These are phyloP conservation scores for Chaetomiaceae sp. DNA, from an alignment of 2,329 filamentous ascomycete genomes.

Conservation along the genomic window DNA sequence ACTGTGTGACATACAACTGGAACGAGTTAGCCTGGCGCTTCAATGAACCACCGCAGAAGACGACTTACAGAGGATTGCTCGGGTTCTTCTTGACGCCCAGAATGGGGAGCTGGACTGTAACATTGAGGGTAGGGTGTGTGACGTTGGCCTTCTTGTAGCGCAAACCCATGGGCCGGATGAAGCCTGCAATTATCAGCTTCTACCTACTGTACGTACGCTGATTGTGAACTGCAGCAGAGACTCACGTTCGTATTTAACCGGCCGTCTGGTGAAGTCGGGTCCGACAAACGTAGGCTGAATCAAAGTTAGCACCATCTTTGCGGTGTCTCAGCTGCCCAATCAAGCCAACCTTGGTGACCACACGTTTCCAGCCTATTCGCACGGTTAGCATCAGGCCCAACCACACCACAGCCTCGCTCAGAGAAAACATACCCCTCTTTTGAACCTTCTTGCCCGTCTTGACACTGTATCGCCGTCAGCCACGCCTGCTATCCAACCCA, in stretches of 20 bases:
- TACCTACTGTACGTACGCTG: too few relatives aligned
- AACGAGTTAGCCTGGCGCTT: neutral
- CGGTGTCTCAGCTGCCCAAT: too few relatives aligned
- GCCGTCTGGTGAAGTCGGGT: conserved; percentile 79
- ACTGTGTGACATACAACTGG: conserved; percentile 8
- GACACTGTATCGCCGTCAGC: conserved; percentile 57
- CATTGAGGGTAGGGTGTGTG: conserved; percentile 36
- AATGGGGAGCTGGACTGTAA: conserved; percentile 80
- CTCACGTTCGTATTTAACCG: conserved; percentile 70
- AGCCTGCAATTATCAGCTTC: conserved; percentile 38
- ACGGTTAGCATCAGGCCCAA: conserved; percentile 28
- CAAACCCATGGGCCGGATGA: conserved; percentile 72
- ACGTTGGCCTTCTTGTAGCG: conserved; percentile 76
- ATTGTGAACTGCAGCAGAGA: conserved; percentile 39
- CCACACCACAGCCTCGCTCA: neutral
- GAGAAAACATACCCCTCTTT: conserved; percentile 56
- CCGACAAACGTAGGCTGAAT: conserved; percentile 75
- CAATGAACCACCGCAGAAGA: too few relatives aligned
- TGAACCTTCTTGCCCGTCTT: conserved; percentile 92
- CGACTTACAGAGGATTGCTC: conserved; percentile 58
- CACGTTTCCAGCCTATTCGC: conserved; percentile 39
- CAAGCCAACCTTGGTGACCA: conserved; percentile 56
- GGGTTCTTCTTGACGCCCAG: conserved; percentile 64
- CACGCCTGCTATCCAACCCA: neutral
- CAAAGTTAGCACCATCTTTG: conserved; percentile 4